A percentile compares a stretch with the other conserved stretches of the same genome.
phyloP scores from a whole-genome alignment of 2,329 filamentous ascomycete species.

The Acarospora socialis region DNA sequence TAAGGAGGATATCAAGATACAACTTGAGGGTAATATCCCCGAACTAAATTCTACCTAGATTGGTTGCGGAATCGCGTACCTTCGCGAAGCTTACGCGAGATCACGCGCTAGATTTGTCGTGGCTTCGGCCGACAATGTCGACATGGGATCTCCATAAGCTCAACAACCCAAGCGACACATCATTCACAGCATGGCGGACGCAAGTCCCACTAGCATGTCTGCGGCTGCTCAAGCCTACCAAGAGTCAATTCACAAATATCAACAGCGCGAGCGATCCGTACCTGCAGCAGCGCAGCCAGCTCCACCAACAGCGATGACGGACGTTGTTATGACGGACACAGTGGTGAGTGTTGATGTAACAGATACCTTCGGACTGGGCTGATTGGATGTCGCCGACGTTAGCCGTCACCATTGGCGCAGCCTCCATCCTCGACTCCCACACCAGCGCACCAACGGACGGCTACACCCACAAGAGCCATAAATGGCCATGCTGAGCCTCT shows the following conservation, averaged over 20 bases:
- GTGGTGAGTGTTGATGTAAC: conserved; percentile 4
- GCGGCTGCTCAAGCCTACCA: conserved; percentile 18
- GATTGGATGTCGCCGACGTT: too few relatives aligned
- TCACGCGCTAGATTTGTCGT: too few relatives aligned
- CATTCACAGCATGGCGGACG: not conserved
- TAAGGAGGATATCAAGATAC: not conserved
- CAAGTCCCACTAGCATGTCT: conserved; percentile 12
- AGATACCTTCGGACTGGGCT: too few relatives aligned
- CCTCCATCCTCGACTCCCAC: conserved; percentile 4
- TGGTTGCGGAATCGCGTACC: not conserved
- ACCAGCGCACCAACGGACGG: conserved; percentile 8
- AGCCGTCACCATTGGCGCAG: conserved; percentile 2
- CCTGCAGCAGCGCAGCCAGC: conserved; percentile 7
- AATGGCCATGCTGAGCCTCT: conserved; percentile 15
- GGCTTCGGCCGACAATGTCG: too few relatives aligned
- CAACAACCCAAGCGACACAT: too few relatives aligned
- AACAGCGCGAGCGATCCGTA: conserved; percentile 5
- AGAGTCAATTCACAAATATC: conserved; percentile 17
- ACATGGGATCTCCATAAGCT: too few relatives aligned
- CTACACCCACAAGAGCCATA: conserved; percentile 9
- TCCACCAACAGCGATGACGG: conserved; percentile 3
- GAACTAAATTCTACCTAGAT: not conserved
- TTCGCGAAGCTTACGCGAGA: not conserved
- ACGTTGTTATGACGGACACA: conserved; percentile 12
- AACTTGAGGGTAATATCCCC: too few relatives aligned